Percentiles rank a stretch among this genome's conserved stretches.
These are phyloP conservation scores for Chalara sp. DNA, from an alignment of 2,329 filamentous ascomycete genomes.

Conservation along the genomic window DNA sequence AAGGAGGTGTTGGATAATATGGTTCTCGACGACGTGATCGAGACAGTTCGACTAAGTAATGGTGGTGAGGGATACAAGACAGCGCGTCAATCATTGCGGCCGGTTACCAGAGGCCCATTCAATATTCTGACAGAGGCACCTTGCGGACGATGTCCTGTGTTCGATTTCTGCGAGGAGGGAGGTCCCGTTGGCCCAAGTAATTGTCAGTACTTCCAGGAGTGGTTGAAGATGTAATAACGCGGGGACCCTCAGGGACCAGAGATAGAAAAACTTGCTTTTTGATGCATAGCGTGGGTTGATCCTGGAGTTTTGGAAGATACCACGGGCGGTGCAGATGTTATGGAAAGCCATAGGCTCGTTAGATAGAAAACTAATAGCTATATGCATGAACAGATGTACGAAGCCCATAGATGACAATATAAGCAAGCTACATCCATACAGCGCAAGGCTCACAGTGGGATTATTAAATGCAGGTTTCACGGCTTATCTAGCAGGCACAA, in stretches of 20 bases:
- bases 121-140: constrained; percentile 69
- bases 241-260: constrained; percentile 14
- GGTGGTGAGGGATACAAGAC: constrained; percentile 30
- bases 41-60: constrained; percentile 40
- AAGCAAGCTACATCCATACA: too few relatives aligned
- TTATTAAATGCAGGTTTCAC: too few relatives aligned
- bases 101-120: constrained; percentile 35
- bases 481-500: too few relatives aligned
- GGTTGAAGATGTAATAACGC: constrained; percentile 48
- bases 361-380: too few relatives aligned
- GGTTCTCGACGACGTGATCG: constrained; percentile 79
- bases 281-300: constrained; percentile 23
- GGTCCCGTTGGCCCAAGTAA: constrained; percentile 84
- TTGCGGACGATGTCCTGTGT: constrained; percentile 88
- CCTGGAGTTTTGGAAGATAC: constrained; percentile 27
- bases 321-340: constrained; percentile 9
- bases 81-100: constrained; percentile 19
- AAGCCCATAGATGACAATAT: too few relatives aligned
- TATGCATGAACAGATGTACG: too few relatives aligned
- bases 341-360: too few relatives aligned
- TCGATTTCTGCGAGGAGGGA: constrained; percentile 84
- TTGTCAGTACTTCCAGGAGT: constrained; percentile 86
- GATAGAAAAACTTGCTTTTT: constrained; percentile 10
- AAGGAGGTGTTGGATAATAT: constrained; percentile 83
- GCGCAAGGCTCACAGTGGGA: too few relatives aligned